A percentile compares a stretch with the other conserved stretches of the same genome.
Conservation (phyloP, 495 filamentous ascomycete species). For the Penicillium paradoxum region DNA sequence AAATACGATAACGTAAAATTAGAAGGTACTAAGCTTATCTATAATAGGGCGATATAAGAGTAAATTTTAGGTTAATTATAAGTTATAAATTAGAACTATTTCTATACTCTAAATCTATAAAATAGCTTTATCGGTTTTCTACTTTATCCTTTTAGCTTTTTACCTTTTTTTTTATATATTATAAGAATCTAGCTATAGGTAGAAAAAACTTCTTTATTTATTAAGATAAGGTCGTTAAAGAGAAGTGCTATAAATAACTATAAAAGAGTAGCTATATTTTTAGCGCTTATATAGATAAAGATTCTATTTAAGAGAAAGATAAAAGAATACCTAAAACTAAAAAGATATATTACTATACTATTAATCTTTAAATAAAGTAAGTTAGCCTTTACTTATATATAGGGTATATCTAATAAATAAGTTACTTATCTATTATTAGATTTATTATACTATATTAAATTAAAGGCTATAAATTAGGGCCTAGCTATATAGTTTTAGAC, state of each 20-base stretch:
- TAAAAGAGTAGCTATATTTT: constrained; percentile 16
- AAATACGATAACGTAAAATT: not conserved
- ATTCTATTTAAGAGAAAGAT: constrained; percentile 14
- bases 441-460: constrained; percentile 8
- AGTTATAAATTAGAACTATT: not conserved
- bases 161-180: not conserved
- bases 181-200: constrained; percentile 2
- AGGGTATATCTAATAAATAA: too few relatives aligned
- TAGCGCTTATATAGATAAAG: constrained; percentile 12
- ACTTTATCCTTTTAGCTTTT: not conserved
- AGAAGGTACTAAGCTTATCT: not conserved
- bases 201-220: constrained; percentile 12
- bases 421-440: constrained; percentile 6
- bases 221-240: constrained; percentile 10
- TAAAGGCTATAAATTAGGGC: constrained; percentile 7
- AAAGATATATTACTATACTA: constrained; percentile 1
- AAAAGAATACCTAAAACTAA: constrained; percentile 17
- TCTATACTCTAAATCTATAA: not conserved
- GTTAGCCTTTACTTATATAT: too few relatives aligned
- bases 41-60: not conserved
- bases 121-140: not conserved
- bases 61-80: not conserved
- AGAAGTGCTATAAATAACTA: not conserved
- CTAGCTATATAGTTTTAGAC: constrained; percentile 5
- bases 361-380: constrained; percentile 13